Evolutionary conservation across 306 rosid genomes (phyloP).

Genomic region (Ammopiptanthus mongolicus): DNA sequence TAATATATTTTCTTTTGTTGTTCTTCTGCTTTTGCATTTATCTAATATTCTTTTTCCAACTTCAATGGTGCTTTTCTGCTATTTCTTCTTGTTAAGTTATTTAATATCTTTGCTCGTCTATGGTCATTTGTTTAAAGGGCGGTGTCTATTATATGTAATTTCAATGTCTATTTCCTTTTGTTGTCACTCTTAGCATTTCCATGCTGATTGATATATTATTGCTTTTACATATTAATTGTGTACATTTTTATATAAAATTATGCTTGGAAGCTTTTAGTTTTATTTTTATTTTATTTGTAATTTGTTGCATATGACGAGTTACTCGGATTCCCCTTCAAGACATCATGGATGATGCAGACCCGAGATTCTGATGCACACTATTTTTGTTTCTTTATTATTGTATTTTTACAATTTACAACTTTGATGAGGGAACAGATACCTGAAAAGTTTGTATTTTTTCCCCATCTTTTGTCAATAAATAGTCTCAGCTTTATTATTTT

Average conservation of each 20-base stretch:
- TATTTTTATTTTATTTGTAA: not conserved
- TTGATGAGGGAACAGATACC: too few species aligned
- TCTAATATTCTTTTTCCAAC: not conserved
- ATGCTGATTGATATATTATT: not conserved
- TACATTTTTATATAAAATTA: too few species aligned
- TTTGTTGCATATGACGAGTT: slow-evolving; percentile 40
- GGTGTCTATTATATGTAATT: not conserved
- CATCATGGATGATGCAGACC: slow-evolving; percentile 52
- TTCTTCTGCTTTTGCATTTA: too few species aligned
- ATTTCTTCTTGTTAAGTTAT: not conserved
- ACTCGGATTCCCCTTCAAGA: too few species aligned
- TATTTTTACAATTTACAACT: too few species aligned
- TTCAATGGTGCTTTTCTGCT: not conserved
- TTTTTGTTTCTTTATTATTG: not conserved
- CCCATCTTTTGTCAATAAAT: not conserved
- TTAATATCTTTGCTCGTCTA: not conserved
- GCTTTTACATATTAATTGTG: too few species aligned
- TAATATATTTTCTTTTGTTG: too few species aligned
- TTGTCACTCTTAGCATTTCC: not conserved
- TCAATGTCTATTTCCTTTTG: not conserved
- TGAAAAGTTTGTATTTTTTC: not conserved
- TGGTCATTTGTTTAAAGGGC: not conserved
- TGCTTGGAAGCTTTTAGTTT: too few species aligned
- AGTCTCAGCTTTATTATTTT: not conserved
- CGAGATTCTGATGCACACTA: slow-evolving; percentile 60